phyloP scores from a whole-genome alignment of 2,329 filamentous ascomycete species.

The Colletotrichum sp. region DNA sequence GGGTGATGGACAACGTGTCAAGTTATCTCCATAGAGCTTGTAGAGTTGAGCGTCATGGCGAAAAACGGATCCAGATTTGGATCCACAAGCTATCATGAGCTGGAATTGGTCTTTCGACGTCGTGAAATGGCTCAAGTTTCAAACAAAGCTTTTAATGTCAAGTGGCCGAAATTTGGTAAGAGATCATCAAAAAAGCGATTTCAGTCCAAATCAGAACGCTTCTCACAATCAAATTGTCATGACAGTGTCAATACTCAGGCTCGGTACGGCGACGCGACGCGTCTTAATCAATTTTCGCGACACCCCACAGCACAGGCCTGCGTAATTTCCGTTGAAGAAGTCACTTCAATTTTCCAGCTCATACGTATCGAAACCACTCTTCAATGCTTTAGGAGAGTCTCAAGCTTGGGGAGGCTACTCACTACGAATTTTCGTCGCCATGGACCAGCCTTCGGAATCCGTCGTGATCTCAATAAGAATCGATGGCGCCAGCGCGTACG shows the following conservation, averaged over 20 bases:
- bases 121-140: not conserved
- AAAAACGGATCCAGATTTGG: not conserved
- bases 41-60: not conserved
- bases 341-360: not conserved
- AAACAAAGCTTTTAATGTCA: fast-evolving
- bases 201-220: not conserved
- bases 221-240: not conserved
- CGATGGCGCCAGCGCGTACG: not conserved
- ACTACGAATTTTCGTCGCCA: fast-evolving
- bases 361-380: not conserved
- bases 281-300: not conserved
- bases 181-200: not conserved
- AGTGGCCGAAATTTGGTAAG: not conserved
- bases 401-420: not conserved
- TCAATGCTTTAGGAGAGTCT: fast-evolving
- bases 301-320: not conserved
- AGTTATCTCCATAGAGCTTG: not conserved
- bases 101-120: not conserved
- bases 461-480: not conserved
- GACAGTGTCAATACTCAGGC: not conserved
- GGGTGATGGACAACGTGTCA: not conserved
- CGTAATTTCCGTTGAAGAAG: not conserved
- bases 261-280: not conserved
- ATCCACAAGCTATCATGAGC: not conserved
- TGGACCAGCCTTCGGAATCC: fast-evolving